phyloP scores from a whole-genome alignment of 805 yeast species.

The Barnettozyma pratensis region DNA sequence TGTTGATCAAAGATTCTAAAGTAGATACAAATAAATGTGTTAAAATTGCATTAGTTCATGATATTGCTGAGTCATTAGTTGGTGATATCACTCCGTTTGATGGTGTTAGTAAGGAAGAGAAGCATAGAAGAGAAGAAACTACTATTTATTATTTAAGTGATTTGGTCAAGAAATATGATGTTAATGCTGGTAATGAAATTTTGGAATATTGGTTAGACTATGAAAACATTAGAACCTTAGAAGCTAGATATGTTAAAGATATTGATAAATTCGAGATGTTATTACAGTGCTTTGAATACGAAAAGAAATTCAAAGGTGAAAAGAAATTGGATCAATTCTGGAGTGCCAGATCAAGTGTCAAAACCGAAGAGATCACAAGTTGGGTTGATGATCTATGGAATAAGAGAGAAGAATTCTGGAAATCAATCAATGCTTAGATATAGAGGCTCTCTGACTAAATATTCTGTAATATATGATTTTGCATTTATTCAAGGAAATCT shows the following conservation, averaged over 20 bases:
- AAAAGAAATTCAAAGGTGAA: conserved; percentile 51
- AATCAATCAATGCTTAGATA: conserved; percentile 4
- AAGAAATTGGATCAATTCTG: conserved; percentile 68
- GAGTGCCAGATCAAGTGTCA: conserved; percentile 54
- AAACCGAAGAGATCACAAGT: conserved; percentile 62
- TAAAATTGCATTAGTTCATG: conserved; percentile 86
- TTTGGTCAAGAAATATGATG: conserved; percentile 61
- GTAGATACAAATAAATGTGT: conserved; percentile 67
- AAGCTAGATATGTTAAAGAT: conserved; percentile 89
- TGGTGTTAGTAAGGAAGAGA: conserved; percentile 68
- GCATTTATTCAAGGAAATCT: conserved; percentile 1
- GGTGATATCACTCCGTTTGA: conserved; percentile 93
- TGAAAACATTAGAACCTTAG: conserved; percentile 75
- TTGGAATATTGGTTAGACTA: conserved; percentile 79
- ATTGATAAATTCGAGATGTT: conserved; percentile 88
- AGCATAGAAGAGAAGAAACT: conserved; percentile 72
- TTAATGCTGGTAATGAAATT: conserved; percentile 56
- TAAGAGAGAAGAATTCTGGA: conserved; percentile 42
- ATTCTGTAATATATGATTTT: neutral
- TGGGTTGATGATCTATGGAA: conserved; percentile 59
- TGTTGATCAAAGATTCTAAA: conserved; percentile 51
- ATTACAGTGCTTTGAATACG: conserved; percentile 80
- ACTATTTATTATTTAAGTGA: conserved; percentile 64
- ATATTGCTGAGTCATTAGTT: conserved; percentile 88
- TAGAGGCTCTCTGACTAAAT: too few relatives aligned